Percentiles rank a stretch among this genome's conserved stretches.
Conservation (phyloP, 208 protist species). For the Leptomonas seymouri region DNA sequence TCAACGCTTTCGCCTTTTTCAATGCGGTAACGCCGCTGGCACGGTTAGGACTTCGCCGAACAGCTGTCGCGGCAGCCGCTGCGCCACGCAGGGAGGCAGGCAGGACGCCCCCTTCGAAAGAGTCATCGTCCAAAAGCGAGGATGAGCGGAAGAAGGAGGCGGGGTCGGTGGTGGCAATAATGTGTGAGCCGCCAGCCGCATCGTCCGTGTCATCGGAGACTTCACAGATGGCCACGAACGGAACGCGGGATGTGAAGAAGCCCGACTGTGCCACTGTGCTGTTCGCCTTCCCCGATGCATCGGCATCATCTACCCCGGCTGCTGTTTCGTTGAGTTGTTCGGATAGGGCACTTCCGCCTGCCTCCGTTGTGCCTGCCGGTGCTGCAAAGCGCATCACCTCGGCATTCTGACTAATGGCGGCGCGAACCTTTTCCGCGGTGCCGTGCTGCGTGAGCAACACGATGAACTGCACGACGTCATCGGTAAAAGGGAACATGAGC, state of each 20-base stretch:
- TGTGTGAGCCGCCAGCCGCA: constrained; percentile 11
- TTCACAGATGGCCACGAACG: constrained; percentile 26
- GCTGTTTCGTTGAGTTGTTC: no score
- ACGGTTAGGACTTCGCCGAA: neutral
- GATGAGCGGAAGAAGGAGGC: constrained; percentile 30
- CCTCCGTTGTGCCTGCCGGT: neutral
- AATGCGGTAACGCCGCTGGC: neutral
- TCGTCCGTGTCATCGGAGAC: neutral
- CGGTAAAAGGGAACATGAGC: constrained; percentile 24
- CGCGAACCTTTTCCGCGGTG: constrained; percentile 53
- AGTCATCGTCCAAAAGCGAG: constrained; percentile 2
- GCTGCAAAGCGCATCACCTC: constrained; percentile 33
- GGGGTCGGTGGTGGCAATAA: constrained; percentile 49
- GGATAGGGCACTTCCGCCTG: no score
- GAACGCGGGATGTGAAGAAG: neutral
- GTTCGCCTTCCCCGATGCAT: neutral
- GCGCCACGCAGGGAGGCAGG: neutral
- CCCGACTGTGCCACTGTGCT: neutral
- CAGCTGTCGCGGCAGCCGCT: neutral
- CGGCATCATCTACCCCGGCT: no score
- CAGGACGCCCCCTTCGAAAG: constrained; percentile 12
- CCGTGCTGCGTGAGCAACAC: constrained; percentile 53
- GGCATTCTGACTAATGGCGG: constrained; percentile 41
- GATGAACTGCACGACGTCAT: constrained; percentile 69
- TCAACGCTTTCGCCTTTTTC: constrained; percentile 21